Percentiles rank a stretch among this genome's conserved stretches.
These are phyloP conservation scores for Umbilicaria muhlenbergii DNA, from an alignment of 495 filamentous ascomycete species.

Conservation along the genomic window DNA sequence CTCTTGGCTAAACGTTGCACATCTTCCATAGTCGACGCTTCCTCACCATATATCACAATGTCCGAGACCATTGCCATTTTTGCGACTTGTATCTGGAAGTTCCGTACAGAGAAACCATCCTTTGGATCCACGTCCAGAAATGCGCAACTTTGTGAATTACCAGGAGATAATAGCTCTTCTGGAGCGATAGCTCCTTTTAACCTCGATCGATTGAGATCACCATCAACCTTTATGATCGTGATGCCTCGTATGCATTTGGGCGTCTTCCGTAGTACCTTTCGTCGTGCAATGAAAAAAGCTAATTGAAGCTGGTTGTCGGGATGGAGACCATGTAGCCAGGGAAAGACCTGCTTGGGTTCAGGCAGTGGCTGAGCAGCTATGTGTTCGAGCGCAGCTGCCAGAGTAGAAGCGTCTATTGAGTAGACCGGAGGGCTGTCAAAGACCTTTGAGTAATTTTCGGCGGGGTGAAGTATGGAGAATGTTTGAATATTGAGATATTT, in stretches of 20 bases:
- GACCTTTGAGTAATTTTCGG: conserved; percentile 43
- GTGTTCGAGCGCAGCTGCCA: conserved; percentile 60
- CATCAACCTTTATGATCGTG: conserved; percentile 77
- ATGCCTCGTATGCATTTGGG: conserved; percentile 68
- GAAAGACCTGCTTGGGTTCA: conserved; percentile 71
- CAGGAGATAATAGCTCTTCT: conserved; percentile 52
- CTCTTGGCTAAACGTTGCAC: conserved; percentile 52
- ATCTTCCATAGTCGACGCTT: conserved; percentile 33
- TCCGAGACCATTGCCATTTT: conserved; percentile 83
- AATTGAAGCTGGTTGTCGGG: conserved; percentile 75
- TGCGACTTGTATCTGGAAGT: conserved; percentile 91
- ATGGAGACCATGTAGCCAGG: conserved; percentile 97
- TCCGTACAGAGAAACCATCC: conserved; percentile 73
- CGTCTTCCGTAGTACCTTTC: conserved; percentile 52
- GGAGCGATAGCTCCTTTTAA: conserved; percentile 76
- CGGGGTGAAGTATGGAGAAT: conserved; percentile 59
- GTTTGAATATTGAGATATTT: conserved; percentile 34
- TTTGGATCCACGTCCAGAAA: conserved; percentile 55
- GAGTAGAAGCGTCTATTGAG: conserved; percentile 49
- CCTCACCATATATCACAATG: conserved; percentile 78
- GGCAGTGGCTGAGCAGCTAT: conserved; percentile 63
- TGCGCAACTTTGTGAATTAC: conserved; percentile 11
- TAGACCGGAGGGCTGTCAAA: conserved; percentile 48
- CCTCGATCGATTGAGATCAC: conserved; percentile 55
- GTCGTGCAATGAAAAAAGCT: conserved; percentile 71